Evolutionary conservation across 176 grass and related monocot species (phyloP).

Genomic region (Bonia amplexicaulis): DNA sequence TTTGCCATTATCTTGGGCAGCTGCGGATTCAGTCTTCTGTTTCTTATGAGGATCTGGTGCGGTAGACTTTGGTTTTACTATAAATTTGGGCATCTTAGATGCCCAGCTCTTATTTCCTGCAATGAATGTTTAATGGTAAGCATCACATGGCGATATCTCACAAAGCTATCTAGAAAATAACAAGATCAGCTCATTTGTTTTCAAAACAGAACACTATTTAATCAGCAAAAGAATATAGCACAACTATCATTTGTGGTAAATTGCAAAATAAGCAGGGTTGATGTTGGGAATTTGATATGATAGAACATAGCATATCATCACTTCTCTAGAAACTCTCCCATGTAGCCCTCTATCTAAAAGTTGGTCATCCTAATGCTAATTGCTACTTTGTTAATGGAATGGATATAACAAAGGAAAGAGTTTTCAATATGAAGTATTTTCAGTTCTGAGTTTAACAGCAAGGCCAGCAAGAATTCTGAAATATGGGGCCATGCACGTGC

Average conservation of each 20-base stretch:
- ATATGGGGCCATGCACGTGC: not conserved
- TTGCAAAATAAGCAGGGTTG: not conserved
- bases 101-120: slow-evolving; percentile 28
- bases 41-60: slow-evolving; percentile 15
- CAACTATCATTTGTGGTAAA: not conserved
- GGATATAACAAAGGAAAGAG: not conserved
- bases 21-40: slow-evolving; percentile 9
- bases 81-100: slow-evolving; percentile 45
- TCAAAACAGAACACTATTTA: not conserved
- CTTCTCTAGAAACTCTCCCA: not conserved
- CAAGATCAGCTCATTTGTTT: not conserved
- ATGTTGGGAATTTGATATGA: not conserved
- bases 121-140: slow-evolving; percentile 12
- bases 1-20: slow-evolving; percentile 13
- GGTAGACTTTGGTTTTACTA: slow-evolving; percentile 36
- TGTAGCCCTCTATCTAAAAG: not conserved
- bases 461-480: not conserved
- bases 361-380: not conserved
- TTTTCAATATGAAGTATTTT: not conserved
- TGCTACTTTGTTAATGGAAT: not conserved
- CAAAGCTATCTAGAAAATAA: not conserved
- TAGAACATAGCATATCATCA: not conserved
- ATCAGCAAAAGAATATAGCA: not conserved
- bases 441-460: not conserved
- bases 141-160: not conserved